phyloP scores from a whole-genome alignment of 2,329 filamentous ascomycete genomes.

The Hypoxylon sp. region DNA sequence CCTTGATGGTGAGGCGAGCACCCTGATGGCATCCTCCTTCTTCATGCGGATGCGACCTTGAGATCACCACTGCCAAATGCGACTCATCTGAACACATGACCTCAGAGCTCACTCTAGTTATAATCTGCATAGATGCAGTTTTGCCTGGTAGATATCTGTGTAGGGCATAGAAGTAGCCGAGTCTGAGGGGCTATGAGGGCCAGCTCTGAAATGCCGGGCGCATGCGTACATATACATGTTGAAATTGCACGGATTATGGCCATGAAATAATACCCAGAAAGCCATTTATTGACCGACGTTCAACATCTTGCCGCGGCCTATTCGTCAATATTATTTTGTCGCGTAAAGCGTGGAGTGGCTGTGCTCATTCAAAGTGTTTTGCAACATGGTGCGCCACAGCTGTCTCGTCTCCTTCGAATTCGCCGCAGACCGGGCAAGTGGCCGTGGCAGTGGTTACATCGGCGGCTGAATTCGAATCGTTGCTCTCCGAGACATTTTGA shows the following conservation, averaged over 20 bases:
- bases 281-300: background rate
- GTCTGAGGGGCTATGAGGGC: background rate
- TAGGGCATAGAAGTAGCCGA: background rate
- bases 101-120: constrained; percentile 1
- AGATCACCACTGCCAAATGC: constrained; percentile 23
- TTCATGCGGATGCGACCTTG: constrained; percentile 14
- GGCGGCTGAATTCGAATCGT: constrained; percentile 20
- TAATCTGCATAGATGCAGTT: background rate
- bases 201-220: background rate
- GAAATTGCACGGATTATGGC: background rate
- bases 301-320: background rate
- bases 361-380: constrained; percentile 64
- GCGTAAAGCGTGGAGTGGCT: constrained; percentile 4
- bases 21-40: constrained; percentile 39
- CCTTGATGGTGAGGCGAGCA: constrained; percentile 39
- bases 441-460: constrained; percentile 53
- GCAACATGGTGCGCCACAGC: constrained; percentile 79
- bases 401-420: constrained; percentile 76
- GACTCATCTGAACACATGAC: constrained; percentile 20
- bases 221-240: too few species aligned
- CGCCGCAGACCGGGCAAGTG: constrained; percentile 75
- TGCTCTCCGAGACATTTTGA: constrained; percentile 32
- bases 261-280: background rate
- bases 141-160: background rate
- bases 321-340: background rate